Evolutionary conservation across 495 filamentous ascomycete species (phyloP), one percentile per base, ranked within the genome.

Genomic region (Trichoderma reesei): DNA sequence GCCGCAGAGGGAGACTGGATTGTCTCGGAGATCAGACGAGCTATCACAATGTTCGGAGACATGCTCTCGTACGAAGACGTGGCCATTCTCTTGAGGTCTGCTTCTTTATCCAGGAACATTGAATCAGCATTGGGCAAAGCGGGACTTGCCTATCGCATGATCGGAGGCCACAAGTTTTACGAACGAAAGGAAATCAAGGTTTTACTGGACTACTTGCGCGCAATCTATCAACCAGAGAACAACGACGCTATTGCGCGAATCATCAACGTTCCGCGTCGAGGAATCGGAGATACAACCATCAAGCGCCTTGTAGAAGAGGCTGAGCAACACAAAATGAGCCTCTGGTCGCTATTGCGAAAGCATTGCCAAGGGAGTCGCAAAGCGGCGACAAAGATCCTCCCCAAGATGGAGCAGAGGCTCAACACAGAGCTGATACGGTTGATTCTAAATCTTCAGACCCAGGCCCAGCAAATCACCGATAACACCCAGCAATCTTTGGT

Each of bases 111-210:
- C 0, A 82, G 91, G 34, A 84, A 89, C 39, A 88, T 98, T 56
- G 95, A 99, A 72, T 82, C 84, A 14, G 88, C 87, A 11, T 82
- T 98, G 66, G 92, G 91, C 4, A 92, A 89, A 70, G 85, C 86
- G 9, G 95, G 95, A 1, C 85, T 99, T 38, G 82, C 92, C 0
- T 99, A 99, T 74, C 85, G 85, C 38, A 98, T 98, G 95, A 89
- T 97, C 60, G 95, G 84, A 18, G 95, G 95, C 0, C 83, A 85
- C 39, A 86, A 87, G 63, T 99, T 99, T 74, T 99, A 93, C 69
- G 95, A 99, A 68, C 85, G 95, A 59, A 80, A 84, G 11, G 95
- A 99, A 74, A 87, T 99, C 70, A 97, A 95, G 72, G 83, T 88
- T 4, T 72, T 98, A 1, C 73, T 99, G 8, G 92, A 98, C 72